Base-by-base conservation (phyloP, 2,329 filamentous ascomycete genomes). In the Diaporthe citriasiana region DNA sequence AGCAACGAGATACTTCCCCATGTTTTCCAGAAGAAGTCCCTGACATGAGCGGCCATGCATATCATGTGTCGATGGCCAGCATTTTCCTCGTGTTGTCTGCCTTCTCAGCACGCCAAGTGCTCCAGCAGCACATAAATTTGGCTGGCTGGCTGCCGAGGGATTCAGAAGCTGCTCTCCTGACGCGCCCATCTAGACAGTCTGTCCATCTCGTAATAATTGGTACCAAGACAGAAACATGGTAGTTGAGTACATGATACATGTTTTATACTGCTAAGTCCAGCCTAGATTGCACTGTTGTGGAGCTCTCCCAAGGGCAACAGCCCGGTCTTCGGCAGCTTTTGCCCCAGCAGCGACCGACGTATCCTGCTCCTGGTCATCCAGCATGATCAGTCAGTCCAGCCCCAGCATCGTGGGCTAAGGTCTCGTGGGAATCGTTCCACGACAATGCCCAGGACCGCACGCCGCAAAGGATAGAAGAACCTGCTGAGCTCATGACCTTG, bases 241-340 rank as follows among this genome's bases (percentile, higher is more conserved):
- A 40, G 35, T 35, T 22, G 5, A 35, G 53, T 56, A 56, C 30
- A 27, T 25, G 22, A n/a, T 27, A 45, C 38, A 60, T 7, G 2
- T 27, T n/a, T n/a, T n/a, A 10, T 6, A 38, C 15, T 50, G 12
- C 13, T n/a, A 50, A 50, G 27, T 30, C 10, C 30, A 30, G 42
- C 19, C 40, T 51, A 38, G 60, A 51, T 40, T 53, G 63, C n/a
- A 38, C 33, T 10, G 63, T 65, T 30, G 72, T 73, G 72, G 66
- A 50, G 60, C 55, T 38, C 25, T 30, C 33, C 59, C 73, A 68
- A n/a, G 71, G 65, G 25, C 42, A 40, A 65, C 47, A 50, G 73
- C 25, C 73, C 73, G 65, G 42, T 66, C 38, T 50, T 75, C 73
- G 73, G 73, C 73, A 66, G 40, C 65, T 60, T 60, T 74, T 73